phyloP scores from a whole-genome alignment of 73 alveolate genomes.

The Stentor coeruleus region DNA sequence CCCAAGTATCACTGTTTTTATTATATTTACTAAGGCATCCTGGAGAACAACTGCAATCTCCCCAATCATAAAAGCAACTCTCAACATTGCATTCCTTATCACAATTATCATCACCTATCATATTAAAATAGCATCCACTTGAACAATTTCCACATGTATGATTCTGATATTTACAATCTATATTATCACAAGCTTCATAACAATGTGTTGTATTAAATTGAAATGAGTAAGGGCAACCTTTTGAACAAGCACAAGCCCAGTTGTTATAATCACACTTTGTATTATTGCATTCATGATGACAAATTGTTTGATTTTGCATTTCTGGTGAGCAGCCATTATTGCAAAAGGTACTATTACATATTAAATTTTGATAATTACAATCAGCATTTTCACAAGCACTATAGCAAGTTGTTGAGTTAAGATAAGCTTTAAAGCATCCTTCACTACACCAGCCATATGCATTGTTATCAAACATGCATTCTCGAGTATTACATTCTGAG shows the following conservation, averaged over 20 bases:
- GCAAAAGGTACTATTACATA: not conserved
- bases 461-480: constrained; percentile 17
- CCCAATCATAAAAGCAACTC: not conserved
- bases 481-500: not conserved
- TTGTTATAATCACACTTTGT: not conserved
- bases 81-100: constrained; percentile 4
- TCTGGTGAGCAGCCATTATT: not conserved
- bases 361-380: not conserved
- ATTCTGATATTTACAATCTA: not conserved
- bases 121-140: not conserved
- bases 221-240: not conserved
- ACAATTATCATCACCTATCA: not conserved
- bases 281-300: not conserved
- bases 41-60: constrained; percentile 16
- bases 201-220: not conserved
- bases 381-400: not conserved
- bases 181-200: not conserved
- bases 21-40: too few relatives aligned
- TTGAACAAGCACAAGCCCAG: not conserved
- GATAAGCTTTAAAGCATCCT: not conserved
- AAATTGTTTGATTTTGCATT: not conserved
- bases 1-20: not conserved
- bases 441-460: constrained; percentile 13
- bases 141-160: not conserved
- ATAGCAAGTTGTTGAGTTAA: not conserved